These are phyloP conservation scores for Schoenoplectus triqueter DNA, from an alignment of 202 grass and related monocot genomes.

Conservation along the genomic window DNA sequence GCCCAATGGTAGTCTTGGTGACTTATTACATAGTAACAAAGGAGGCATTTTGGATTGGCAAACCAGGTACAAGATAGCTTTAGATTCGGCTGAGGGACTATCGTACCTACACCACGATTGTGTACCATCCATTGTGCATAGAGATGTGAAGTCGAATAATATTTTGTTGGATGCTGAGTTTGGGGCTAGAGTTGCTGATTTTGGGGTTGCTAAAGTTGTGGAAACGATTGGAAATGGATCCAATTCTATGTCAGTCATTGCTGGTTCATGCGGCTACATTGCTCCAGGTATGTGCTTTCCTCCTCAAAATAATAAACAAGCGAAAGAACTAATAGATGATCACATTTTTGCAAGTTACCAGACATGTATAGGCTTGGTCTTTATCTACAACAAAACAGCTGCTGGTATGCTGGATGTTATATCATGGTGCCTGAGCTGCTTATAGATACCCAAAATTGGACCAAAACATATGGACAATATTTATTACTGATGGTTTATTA, in stretches of 20 bases:
- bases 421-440: neutral
- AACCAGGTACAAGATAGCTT: constrained; percentile 62
- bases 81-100: constrained; percentile 81
- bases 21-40: constrained; percentile 67
- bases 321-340: neutral
- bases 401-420: neutral
- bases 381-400: neutral
- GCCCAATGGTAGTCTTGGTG: constrained; percentile 77
- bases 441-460: neutral
- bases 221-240: constrained; percentile 44
- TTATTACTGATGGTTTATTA: neutral
- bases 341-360: neutral
- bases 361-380: too few relatives aligned
- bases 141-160: constrained; percentile 94
- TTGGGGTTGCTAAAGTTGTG: constrained; percentile 83
- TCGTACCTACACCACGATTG: constrained; percentile 95
- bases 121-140: constrained; percentile 79
- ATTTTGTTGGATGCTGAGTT: constrained; percentile 83
- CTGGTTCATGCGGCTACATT: constrained; percentile 88
- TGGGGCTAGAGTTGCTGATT: constrained; percentile 68
- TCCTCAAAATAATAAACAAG: neutral
- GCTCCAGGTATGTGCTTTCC: constrained; percentile 60
- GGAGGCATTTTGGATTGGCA: constrained; percentile 64
- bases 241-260: constrained; percentile 83
- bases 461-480: neutral